These are phyloP conservation scores for Smallanthus sonchifolius DNA, from an alignment of 129 eudicot genomes.

Conservation along the genomic window DNA sequence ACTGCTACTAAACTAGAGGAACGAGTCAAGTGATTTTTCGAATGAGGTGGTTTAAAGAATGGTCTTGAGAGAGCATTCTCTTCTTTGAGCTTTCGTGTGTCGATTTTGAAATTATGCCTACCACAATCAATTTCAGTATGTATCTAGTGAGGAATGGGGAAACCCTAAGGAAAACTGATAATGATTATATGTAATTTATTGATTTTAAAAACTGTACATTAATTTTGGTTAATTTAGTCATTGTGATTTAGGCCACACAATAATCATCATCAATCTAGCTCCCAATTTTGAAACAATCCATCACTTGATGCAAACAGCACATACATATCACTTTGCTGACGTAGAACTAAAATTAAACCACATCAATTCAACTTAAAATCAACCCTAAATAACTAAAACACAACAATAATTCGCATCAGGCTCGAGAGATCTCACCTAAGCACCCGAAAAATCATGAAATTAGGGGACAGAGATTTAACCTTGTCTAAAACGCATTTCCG, in stretches of 20 bases:
- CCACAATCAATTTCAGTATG: neutral
- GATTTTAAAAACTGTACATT: neutral
- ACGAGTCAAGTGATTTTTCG: neutral
- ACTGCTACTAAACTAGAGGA: neutral
- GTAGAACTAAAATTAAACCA: neutral
- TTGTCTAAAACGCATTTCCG: constrained; percentile 61
- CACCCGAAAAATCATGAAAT: neutral
- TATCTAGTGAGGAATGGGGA: neutral
- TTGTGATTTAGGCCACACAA: neutral
- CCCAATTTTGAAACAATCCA: neutral
- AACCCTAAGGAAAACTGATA: neutral
- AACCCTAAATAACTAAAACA: neutral
- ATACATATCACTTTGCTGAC: neutral
- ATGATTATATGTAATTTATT: neutral
- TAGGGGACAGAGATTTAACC: constrained; percentile 21
- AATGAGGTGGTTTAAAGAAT: neutral
- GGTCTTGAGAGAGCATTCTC: neutral
- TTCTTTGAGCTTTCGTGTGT: neutral
- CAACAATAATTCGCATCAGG: neutral
- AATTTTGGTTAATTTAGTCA: neutral
- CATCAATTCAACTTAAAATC: neutral
- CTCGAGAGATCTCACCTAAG: neutral
- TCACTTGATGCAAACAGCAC: neutral
- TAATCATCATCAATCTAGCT: neutral
- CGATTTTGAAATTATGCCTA: neutral